Evolutionary conservation across 495 filamentous ascomycete species (phyloP).

Genomic region (Aspergillus panamensis): DNA sequence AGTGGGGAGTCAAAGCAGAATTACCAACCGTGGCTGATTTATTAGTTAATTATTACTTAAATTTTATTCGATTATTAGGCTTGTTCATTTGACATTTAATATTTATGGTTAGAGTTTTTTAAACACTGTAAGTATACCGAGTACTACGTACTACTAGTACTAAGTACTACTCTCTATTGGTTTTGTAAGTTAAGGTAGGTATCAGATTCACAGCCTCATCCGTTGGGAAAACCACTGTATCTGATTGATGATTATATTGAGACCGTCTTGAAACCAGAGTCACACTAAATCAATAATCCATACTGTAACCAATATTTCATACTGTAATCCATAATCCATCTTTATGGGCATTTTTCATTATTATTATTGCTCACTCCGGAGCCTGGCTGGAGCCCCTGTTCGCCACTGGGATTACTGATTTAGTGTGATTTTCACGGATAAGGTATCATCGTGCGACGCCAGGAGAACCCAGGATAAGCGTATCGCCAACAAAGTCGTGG

Average conservation of each 20-base stretch:
- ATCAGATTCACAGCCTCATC: neutral
- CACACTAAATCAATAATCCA: neutral
- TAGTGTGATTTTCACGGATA: too few relatives aligned
- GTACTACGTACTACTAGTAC: too few relatives aligned
- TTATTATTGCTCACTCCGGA: neutral
- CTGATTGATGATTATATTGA: neutral
- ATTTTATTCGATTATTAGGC: neutral
- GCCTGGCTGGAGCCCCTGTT: neutral
- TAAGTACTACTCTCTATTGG: too few relatives aligned
- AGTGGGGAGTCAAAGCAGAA: neutral
- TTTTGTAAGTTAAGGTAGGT: neutral
- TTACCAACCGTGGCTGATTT: neutral
- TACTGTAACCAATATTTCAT: neutral
- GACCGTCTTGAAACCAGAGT: neutral
- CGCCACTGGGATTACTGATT: neutral
- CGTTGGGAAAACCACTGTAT: neutral
- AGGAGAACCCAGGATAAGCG: constrained; percentile 31
- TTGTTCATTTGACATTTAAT: neutral
- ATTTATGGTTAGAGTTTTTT: too few relatives aligned
- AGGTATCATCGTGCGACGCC: constrained; percentile 15
- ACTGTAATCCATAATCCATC: neutral
- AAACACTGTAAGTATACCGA: too few relatives aligned
- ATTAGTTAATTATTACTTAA: neutral
- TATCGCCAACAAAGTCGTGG: constrained; percentile 41
- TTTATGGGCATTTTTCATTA: neutral